Conservation (phyloP, 1,284 basidiomycete species). For the Puccinia polysora region DNA sequence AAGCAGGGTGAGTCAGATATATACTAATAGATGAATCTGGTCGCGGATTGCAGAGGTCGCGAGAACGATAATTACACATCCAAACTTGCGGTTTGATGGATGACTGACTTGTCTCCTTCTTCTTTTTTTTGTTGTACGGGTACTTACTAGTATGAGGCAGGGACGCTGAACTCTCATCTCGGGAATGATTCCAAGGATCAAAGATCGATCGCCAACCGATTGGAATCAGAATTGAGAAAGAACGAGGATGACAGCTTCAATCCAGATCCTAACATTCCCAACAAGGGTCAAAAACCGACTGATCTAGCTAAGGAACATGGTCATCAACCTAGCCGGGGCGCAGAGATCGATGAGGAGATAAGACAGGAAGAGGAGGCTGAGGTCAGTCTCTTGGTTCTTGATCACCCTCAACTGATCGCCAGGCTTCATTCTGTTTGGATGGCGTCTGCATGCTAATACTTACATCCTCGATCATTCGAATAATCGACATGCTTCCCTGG, state of each 20-base stretch:
- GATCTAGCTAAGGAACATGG: slow-evolving; percentile 46
- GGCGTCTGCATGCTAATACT: no score
- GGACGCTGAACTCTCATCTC: slow-evolving; percentile 25
- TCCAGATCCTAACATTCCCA: slow-evolving; percentile 28
- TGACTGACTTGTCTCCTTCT: not conserved
- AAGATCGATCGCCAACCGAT: slow-evolving; percentile 37
- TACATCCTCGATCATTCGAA: no score
- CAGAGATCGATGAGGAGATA: slow-evolving; percentile 51
- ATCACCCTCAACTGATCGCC: not conserved
- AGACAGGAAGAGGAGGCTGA: slow-evolving; percentile 48
- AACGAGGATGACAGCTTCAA: slow-evolving; percentile 13
- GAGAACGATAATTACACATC: not conserved
- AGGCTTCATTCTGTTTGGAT: not conserved
- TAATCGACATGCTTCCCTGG: not conserved
- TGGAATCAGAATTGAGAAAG: slow-evolving; percentile 33
- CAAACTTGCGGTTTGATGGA: not conserved
- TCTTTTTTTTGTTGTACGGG: not conserved
- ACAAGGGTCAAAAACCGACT: slow-evolving; percentile 34
- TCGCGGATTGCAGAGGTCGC: not conserved
- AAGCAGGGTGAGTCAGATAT: slow-evolving; percentile 2
- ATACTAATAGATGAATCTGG: not conserved
- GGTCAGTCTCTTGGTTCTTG: not conserved
- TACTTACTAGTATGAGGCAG: slow-evolving; percentile 3
- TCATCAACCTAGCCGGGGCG: slow-evolving; percentile 49
- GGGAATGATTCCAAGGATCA: slow-evolving; percentile 34